Evolutionary conservation across 345 rosid genomes (phyloP).

Genomic region (Viola odorata): DNA sequence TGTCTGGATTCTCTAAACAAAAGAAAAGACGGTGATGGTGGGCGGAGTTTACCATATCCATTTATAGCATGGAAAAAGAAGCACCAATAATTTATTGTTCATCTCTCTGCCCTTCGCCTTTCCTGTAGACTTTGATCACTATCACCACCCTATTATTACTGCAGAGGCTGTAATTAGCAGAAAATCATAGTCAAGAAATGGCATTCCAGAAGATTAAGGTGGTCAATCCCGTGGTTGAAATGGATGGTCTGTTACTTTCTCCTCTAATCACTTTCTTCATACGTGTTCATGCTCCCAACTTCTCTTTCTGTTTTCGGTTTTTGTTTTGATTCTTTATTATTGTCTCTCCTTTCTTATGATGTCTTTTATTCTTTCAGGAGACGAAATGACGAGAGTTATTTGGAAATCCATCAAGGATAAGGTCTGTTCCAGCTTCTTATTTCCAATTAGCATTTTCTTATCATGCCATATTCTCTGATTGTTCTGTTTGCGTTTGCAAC

Average conservation of each 20-base stretch:
- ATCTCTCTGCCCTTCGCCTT: too few species aligned
- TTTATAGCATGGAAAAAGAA: too few species aligned
- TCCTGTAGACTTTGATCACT: too few species aligned
- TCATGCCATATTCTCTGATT: not conserved
- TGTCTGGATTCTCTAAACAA: too few species aligned
- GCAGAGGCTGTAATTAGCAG: too few species aligned
- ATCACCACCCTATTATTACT: too few species aligned
- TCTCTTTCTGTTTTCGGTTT: not conserved
- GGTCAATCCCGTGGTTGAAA: slow-evolving; percentile 46
- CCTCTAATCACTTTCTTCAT: not conserved
- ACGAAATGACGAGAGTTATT: slow-evolving; percentile 29
- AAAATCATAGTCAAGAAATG: too few species aligned
- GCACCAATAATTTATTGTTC: too few species aligned
- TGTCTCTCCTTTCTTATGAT: not conserved
- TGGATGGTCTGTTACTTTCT: slow-evolving; percentile 36
- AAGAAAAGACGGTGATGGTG: too few species aligned
- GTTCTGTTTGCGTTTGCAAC: not conserved
- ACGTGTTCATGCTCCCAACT: not conserved
- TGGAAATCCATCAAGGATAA: slow-evolving; percentile 30
- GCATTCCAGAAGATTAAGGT: slow-evolving; percentile 49
- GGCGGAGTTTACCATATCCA: too few species aligned
- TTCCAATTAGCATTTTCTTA: not conserved
- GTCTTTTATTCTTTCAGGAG: slow-evolving; percentile 12
- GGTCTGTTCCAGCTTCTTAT: slow-evolving; percentile 5
- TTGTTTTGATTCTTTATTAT: not conserved